Evolutionary conservation across 2,329 filamentous ascomycete genomes (phyloP), one percentile per base, ranked within the genome.

Genomic region (Talaromyces sp.): DNA sequence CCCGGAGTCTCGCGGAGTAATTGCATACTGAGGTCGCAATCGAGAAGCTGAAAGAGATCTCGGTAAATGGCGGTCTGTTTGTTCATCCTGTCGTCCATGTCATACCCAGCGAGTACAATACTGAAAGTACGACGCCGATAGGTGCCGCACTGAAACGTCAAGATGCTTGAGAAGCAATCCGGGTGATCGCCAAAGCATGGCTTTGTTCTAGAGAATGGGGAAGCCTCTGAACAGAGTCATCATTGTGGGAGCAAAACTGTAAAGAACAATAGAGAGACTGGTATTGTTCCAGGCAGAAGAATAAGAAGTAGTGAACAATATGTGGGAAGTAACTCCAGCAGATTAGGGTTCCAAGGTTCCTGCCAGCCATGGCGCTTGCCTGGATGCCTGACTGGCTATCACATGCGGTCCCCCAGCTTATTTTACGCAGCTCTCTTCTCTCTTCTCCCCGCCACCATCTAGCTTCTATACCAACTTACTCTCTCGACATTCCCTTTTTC

Each of bases 301-400:
- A 37, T 56, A 37, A 35, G 33, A 37, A 35, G 33, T 24, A 56
- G 33, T 33, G 56, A 43, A 59, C 56, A 45, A 59, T 43, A 43
- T 6, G 27, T 3, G 27, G 27, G 27, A 6, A 31, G 27, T 31
- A 31, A 31, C 27, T 31, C 27, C 27, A 31, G 27, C 27, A 31
- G 27, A 31, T 31, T 31, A 31, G 4, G 10, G 50, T 56, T 56
- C 50, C 33, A 37, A 56, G 50, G 50, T 56, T 35, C 16, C 50
- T 52, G 49, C 24, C 24, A 16, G 49, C 49, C 6, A 27, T 14
- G 47, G 47, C 43, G 43, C 43, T 19, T 52, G 49, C 24, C 49
- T 52, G 49, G 27, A 33, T 52, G 49, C 49, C 49, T 54, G 50
- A 31, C 27, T 54, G 50, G 27, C 31, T 39, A 59, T 59, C 56